Evolutionary conservation across 2,329 filamentous ascomycete genomes (phyloP).

Genomic region (Colletotrichum trifolii): DNA sequence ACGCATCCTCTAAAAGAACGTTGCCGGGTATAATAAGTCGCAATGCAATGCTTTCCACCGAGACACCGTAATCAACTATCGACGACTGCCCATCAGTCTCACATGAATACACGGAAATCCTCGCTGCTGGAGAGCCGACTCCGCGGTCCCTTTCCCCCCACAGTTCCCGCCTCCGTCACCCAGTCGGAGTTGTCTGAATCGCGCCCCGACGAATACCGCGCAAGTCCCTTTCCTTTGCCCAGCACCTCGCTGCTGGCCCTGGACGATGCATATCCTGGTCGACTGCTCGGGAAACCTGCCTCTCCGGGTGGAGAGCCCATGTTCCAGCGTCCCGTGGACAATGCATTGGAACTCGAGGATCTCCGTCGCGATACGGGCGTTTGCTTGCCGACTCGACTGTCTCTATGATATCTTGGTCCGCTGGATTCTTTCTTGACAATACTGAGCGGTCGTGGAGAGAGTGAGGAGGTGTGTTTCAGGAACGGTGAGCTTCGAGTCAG

Average conservation of each 20-base stretch:
- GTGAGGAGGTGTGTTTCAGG: conserved; percentile 14
- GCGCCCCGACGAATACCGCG: conserved; percentile 24
- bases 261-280: conserved; percentile 24
- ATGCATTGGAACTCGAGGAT: conserved; percentile 31
- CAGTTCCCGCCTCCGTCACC: conserved; percentile 34
- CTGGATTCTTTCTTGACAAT: conserved; percentile 33
- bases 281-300: conserved; percentile 14
- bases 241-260: conserved; percentile 31
- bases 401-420: conserved; percentile 13
- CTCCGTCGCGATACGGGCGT: conserved; percentile 20
- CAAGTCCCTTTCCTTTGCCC: conserved; percentile 31
- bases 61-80: not conserved
- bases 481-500: conserved; percentile 32
- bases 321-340: conserved; percentile 29
- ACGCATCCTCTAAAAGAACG: not conserved
- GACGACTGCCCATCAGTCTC: not conserved
- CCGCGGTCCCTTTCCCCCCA: conserved; percentile 22
- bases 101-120: conserved; percentile 37
- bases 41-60: conserved; percentile 34
- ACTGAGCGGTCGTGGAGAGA: conserved; percentile 35
- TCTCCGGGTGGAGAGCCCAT: conserved; percentile 22
- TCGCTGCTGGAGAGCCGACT: conserved; percentile 28
- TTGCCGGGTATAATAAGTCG: conserved; percentile 35
- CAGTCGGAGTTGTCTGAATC: conserved; percentile 36
- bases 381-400: conserved; percentile 31